Base-by-base conservation (phyloP, 2,329 filamentous ascomycete species). In the Aspergillus fructus region DNA sequence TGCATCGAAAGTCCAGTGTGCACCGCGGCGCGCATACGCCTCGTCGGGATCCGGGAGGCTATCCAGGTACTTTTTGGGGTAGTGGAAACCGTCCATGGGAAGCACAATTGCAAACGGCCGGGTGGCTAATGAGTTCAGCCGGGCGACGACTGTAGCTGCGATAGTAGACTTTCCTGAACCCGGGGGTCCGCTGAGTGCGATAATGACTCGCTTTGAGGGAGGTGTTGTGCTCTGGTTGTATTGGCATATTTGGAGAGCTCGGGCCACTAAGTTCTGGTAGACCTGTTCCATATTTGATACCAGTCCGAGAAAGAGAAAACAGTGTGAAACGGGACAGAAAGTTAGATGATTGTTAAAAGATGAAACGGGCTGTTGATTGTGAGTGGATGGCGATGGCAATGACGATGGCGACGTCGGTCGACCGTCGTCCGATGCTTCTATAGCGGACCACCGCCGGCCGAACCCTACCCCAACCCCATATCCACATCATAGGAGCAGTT, bases 81-180 rank as follows among this genome's bases (percentile, higher is more conserved):
- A 50, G 39, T 55, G 39, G 24, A 50, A 55, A 24, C 46, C 39
- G n/a, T 50, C 46, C 46, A 50, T 55, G 34, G 53, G 37, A n/a
- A 50, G 34, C 19, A 24, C 39, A 13, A 50, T 50, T 17, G 53
- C 46, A 39, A 50, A 49, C 12, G 46, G 39, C 13, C 15, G 43
- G 3, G 9, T 13, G 24, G 53, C 21, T 4, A 30, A 30, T 30
- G 27, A 9, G 27, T 55, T 55, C 2, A 55, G 46, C 6, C 53
- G 51, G 6, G 40, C 13, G 4, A 47, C n/a, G 24, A 53, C 51
- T 9, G 51, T 47, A 4, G 17, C 40, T n/a, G 51, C 51, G 42
- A 47, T 53, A n/a, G 51, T 53, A n/a, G 42, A 53, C 11, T 53
- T 53, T 4, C 51, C 51, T 21, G 51, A 37, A 4, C 42, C 51